These are phyloP conservation scores for Ogataea nonfermentans DNA, from an alignment of 805 yeast genomes.

Conservation along the genomic window DNA sequence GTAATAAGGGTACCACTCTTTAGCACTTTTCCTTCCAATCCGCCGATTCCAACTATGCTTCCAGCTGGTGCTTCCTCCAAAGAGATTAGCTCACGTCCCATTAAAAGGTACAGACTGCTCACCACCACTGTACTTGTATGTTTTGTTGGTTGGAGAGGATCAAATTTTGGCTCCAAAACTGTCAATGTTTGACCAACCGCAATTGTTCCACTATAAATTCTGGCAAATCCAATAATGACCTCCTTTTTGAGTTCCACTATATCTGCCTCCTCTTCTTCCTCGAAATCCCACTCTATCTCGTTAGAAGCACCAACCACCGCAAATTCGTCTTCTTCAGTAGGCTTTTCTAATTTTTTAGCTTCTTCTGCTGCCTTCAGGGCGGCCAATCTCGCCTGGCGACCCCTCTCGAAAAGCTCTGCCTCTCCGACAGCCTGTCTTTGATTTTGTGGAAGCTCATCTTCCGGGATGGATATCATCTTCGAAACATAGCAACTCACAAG, in stretches of 20 bases:
- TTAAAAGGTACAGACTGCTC: constrained; percentile 70
- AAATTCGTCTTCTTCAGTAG: constrained; percentile 17
- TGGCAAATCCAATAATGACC: constrained; percentile 79
- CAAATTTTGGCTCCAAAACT: constrained; percentile 84
- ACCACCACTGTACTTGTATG: constrained; percentile 57
- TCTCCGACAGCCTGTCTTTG: constrained; percentile 41
- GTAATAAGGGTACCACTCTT: constrained; percentile 83
- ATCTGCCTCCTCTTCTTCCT: constrained; percentile 47
- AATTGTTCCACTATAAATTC: constrained; percentile 85
- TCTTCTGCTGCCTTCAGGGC: constrained; percentile 68
- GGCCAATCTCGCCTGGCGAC: constrained; percentile 60
- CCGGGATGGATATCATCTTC: constrained; percentile 84
- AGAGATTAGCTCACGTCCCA: constrained; percentile 89
- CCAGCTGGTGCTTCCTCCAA: constrained; percentile 89
- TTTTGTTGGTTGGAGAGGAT: constrained; percentile 59
- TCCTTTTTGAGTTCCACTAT: constrained; percentile 47
- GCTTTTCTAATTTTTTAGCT: constrained; percentile 34
- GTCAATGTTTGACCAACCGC: constrained; percentile 70
- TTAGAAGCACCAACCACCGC: constrained; percentile 16
- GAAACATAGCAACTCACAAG: constrained; percentile 79
- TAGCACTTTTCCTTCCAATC: constrained; percentile 75
- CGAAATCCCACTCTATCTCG: constrained; percentile 41
- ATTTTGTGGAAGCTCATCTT: constrained; percentile 68
- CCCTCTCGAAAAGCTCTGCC: constrained; percentile 62
- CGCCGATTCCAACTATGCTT: constrained; percentile 90